Base-by-base conservation (phyloP, 805 yeast genomes). In the Schwanniomyces occidentalis region DNA sequence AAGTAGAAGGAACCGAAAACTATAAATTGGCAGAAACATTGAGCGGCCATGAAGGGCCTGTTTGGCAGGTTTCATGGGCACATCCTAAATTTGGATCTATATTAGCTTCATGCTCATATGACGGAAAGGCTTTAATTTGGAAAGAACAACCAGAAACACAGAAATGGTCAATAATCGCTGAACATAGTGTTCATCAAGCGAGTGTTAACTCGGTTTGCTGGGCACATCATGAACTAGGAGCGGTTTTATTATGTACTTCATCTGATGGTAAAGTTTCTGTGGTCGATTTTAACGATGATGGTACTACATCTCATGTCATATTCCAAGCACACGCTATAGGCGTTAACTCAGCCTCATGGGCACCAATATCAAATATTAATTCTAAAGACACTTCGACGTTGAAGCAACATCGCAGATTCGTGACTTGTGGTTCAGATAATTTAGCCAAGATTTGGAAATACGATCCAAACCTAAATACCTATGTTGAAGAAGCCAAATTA, bases 51-150 rank as follows among this genome's bases (percentile, higher is more conserved):
- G 96, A 89, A 44, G 99, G 98, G 21, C 98, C 99, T 8, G 97
- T 93, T 30, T 93, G 99, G 99, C 96, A 91, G 65, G 95, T 89
- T 14, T 79, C 87, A 35, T 93, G 99, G 99, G 98, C 98, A 3
- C 99, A 93, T 58, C 99, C 99, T 20, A 91, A 91, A 61, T 93
- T 91, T 56, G 99, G 99, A 24, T 83, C 88, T 9, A 87, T 91
- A 44, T 72, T 93, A 45, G 99, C 99, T 1, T 84, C 95, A 16
- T 87, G 95, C 49, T 88, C 96, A 1, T 93, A 88, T 56, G 97
- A 93, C 57, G 99, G 99, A 35, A 85, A 85, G 53, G 97, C 87
- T 12, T 67, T 90, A 42, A 80, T 93, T 51, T 93, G 99, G 99
- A 84, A 87, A 55, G 96, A 91, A 63, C 69, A 58, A 37, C 70